Base-by-base conservation (phyloP, 2,329 filamentous ascomycete species). In the Claviceps sp. region DNA sequence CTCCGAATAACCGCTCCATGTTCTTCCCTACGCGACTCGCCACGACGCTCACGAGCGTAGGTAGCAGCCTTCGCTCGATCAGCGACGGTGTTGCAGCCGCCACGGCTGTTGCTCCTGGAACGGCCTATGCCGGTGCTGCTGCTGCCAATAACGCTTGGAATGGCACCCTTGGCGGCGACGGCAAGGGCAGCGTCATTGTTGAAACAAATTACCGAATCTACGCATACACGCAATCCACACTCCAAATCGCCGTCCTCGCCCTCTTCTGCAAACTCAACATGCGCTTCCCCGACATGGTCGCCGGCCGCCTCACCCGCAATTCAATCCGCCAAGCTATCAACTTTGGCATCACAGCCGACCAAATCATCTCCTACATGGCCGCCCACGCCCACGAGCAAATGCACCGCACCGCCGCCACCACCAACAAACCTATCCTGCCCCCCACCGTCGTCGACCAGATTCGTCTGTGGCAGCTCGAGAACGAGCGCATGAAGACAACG, bases 141-240 rank as follows among this genome's bases (percentile, higher is more conserved):
- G 37, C 41, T 13, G 34, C 16, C 49, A 37, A 19, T 6, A 16
- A 64, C 43, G 57, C 66, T 5, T 6, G 17, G 13, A n/a, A 17
- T 16, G 19, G 46, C 19, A 2, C 68, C 24, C 60, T 67, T 1
- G 63, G 68, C 24, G 61, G 68, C 50, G 72, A 77, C 17, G 69
- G 74, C 56, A 82, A 83, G 61, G 90, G 90, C 56, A 93, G 89
- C 71, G 89, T 98, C 64, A 90, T 98, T 61, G 81, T 98, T 58
- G 93, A 98, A 72, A 98, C 93, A 8, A 98, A 98, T 70, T 97
- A 96, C 72, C 87, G 93, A 26, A 73, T 98, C 59, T 98, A 98
- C 71, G 93, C 93, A 37, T 98, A 98, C 72, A 97, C 94, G 6
- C 85, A 86, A 38, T 95, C 89, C 0, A 88, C 90, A 0, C 80